A percentile compares a stretch with the other conserved stretches of the same genome.
Evolutionary conservation across 2,329 filamentous ascomycete species (phyloP).

Genomic region (Stylonectria norvegica): DNA sequence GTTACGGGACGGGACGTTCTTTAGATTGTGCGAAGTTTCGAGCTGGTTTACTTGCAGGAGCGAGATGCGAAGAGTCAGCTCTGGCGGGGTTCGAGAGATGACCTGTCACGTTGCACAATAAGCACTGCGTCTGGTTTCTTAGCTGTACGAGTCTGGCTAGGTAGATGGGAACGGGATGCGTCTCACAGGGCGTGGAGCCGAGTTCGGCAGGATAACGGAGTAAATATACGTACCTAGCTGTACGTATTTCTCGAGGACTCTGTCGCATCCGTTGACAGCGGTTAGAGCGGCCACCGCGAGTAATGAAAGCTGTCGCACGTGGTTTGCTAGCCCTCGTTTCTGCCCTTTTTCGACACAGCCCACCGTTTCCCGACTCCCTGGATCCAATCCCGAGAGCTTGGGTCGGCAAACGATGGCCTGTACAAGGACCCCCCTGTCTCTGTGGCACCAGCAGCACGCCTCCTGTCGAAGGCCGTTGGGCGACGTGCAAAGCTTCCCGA

Average conservation of each 20-base stretch:
- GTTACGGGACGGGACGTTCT: not conserved
- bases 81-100: conserved; percentile 17
- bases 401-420: conserved; percentile 33
- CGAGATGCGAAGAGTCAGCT: conserved; percentile 9
- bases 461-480: not conserved
- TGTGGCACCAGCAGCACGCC: conserved; percentile 15
- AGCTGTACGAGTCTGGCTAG: conserved; percentile 6
- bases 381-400: conserved; percentile 33
- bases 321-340: conserved; percentile 2
- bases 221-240: too few species aligned
- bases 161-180: conserved; percentile 7
- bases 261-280: too few species aligned
- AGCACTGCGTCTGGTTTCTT: conserved; percentile 10
- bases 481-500: conserved; percentile 5
- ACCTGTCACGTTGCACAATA: conserved; percentile 23
- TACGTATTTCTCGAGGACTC: too few species aligned
- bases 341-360: conserved; percentile 16
- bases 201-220: conserved; percentile 9
- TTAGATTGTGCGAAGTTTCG: conserved; percentile 2
- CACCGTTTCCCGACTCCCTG: conserved; percentile 30
- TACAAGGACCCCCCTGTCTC: conserved; percentile 30
- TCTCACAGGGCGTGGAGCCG: conserved; percentile 14
- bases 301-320: conserved; percentile 6
- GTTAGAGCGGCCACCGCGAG: too few species aligned
- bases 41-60: conserved; percentile 19